Conservation (phyloP, 78 protist species). For the Dictyostelium intermedium region DNA sequence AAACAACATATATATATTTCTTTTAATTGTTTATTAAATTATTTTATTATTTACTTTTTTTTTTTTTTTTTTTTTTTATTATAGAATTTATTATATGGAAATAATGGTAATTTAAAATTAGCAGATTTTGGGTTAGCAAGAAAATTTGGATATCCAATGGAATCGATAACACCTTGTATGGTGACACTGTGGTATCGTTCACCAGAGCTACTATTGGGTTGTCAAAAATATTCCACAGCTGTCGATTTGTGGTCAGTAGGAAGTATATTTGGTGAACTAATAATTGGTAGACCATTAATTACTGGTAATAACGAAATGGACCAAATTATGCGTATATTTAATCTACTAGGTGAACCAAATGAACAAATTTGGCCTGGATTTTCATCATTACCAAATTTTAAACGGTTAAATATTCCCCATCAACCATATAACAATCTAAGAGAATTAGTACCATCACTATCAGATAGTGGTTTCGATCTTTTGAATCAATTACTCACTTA, state of each 20-base stretch:
- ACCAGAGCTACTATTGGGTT: constrained; percentile 98
- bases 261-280: constrained; percentile 98
- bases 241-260: constrained; percentile 99
- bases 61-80: not conserved
- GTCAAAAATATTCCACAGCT: constrained; percentile 90
- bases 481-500: constrained; percentile 42
- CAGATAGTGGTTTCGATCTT: constrained; percentile 32
- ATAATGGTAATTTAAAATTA: constrained; percentile 92
- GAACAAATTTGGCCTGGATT: constrained; percentile 92
- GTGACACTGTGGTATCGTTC: constrained; percentile 98
- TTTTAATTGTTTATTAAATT: no score
- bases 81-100: constrained; percentile 93
- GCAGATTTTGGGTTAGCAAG: constrained; percentile 99
- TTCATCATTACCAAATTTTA: constrained; percentile 85
- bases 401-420: constrained; percentile 76
- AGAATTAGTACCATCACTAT: constrained; percentile 24
- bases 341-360: constrained; percentile 93
- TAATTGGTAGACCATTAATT: constrained; percentile 90
- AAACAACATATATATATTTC: not conserved
- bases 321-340: constrained; percentile 90
- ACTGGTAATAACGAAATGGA: constrained; percentile 94
- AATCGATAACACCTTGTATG: constrained; percentile 88
- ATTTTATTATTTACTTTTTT: not conserved
- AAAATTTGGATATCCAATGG: constrained; percentile 92
- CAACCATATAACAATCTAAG: constrained; percentile 21